A percentile compares a stretch with the other conserved stretches of the same genome.
These are phyloP conservation scores for Penicillium sp. DNA, from an alignment of 2,329 filamentous ascomycete species.

Conservation along the genomic window DNA sequence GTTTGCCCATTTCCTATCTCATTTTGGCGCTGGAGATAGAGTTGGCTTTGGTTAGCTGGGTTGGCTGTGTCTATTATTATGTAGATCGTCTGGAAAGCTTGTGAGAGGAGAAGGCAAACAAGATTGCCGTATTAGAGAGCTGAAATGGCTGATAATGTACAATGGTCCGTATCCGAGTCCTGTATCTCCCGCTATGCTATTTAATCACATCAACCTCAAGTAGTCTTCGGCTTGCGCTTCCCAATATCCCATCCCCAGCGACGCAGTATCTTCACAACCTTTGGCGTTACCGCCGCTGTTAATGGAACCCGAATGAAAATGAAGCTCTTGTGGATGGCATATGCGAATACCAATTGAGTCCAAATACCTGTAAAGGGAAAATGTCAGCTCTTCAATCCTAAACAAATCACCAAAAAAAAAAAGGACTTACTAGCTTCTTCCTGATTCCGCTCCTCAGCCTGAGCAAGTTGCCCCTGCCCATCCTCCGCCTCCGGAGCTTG, in stretches of 20 bases:
- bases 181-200: slow-evolving; percentile 10
- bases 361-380: slow-evolving; percentile 54
- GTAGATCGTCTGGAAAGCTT: slow-evolving; percentile 8
- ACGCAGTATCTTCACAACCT: slow-evolving; percentile 84
- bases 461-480: slow-evolving; percentile 49
- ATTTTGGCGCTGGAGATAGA: slow-evolving; percentile 11
- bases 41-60: not conserved
- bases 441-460: slow-evolving; percentile 61
- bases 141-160: slow-evolving; percentile 35
- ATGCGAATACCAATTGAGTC: slow-evolving; percentile 90
- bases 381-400: not conserved
- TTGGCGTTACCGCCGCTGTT: slow-evolving; percentile 85
- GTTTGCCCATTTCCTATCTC: slow-evolving; percentile 5
- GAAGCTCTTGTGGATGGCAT: slow-evolving; percentile 96
- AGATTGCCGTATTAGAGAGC: slow-evolving; percentile 24
- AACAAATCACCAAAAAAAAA: not conserved
- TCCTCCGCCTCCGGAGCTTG: slow-evolving; percentile 13
- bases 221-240: slow-evolving; percentile 58
- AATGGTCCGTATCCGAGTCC: slow-evolving; percentile 15
- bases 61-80: slow-evolving; percentile 9
- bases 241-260: slow-evolving; percentile 95
- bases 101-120: slow-evolving; percentile 24
- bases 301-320: slow-evolving; percentile 94
- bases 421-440: slow-evolving; percentile 69
- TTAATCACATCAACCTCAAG: slow-evolving; percentile 16